phyloP scores from a whole-genome alignment of 73 alveolate species.

The Uronychia binucleata region DNA sequence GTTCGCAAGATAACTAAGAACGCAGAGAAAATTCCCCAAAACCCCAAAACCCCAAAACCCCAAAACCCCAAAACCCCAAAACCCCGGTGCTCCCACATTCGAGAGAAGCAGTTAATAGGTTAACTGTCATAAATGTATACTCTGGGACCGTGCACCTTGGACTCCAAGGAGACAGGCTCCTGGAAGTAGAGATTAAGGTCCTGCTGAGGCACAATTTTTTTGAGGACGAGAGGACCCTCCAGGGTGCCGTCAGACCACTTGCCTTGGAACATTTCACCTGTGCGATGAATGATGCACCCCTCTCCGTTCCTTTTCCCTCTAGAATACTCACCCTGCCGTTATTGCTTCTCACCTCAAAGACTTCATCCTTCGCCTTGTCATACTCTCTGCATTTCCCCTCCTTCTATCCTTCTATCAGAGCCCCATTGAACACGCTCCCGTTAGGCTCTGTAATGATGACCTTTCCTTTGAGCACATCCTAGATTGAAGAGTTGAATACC shows the following conservation, averaged over 20 bases:
- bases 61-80: no score
- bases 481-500: conserved; percentile 10
- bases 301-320: background rate
- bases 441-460: conserved; percentile 1
- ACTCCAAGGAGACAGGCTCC: background rate
- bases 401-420: conserved; percentile 22
- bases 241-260: background rate
- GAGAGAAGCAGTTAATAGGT: no score
- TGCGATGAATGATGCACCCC: background rate
- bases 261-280: background rate
- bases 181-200: background rate
- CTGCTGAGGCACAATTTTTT: background rate
- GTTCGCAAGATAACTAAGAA: no score
- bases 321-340: background rate
- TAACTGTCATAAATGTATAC: background rate
- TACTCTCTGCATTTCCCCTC: conserved; percentile 21
- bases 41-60: no score
- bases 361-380: background rate
- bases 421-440: conserved; percentile 41
- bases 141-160: background rate
- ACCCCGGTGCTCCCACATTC: no score
- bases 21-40: no score
- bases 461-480: background rate
- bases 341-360: background rate
- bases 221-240: background rate